Percentiles rank a stretch among this genome's conserved stretches.
Conservation (phyloP, 2,329 filamentous ascomycete genomes). For the Aspergillus thermomutatus region DNA sequence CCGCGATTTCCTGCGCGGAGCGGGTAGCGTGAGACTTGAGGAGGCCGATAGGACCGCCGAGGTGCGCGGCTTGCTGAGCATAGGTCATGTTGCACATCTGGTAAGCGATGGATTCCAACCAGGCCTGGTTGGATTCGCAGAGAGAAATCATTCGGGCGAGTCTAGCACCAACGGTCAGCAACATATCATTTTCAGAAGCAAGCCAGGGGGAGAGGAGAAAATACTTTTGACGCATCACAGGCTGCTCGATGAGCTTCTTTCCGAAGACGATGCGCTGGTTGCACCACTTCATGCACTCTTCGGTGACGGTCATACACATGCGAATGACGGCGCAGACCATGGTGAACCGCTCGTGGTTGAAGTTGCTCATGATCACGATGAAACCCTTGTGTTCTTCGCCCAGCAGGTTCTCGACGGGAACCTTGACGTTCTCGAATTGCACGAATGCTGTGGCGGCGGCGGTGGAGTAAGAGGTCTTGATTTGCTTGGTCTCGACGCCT, state of each 20-base stretch:
- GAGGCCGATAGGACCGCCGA: constrained; percentile 77
- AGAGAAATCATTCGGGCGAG: constrained; percentile 84
- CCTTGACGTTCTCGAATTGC: constrained; percentile 83
- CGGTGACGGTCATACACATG: constrained; percentile 65
- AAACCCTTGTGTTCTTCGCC: constrained; percentile 85
- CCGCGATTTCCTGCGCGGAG: constrained; percentile 76
- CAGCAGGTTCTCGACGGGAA: constrained; percentile 72
- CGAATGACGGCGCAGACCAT: constrained; percentile 68
- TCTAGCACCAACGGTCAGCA: constrained; percentile 32
- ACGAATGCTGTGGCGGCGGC: constrained; percentile 75
- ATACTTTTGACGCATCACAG: constrained; percentile 75
- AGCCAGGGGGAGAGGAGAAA: constrained; percentile 15
- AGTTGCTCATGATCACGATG: constrained; percentile 78
- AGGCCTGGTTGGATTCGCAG: constrained; percentile 77
- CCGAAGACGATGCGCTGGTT: constrained; percentile 83
- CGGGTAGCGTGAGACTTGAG: constrained; percentile 77
- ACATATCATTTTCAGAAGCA: background rate
- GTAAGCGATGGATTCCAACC: constrained; percentile 80
- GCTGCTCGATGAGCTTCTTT: constrained; percentile 78
- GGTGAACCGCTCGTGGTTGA: constrained; percentile 82
- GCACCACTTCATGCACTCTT: constrained; percentile 84
- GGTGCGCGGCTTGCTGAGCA: constrained; percentile 67
- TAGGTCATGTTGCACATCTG: constrained; percentile 88
- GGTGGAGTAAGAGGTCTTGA: constrained; percentile 69
- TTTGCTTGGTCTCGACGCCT: constrained; percentile 61